Evolutionary conservation across 805 yeast genomes (phyloP).

Genomic region (Metschnikowia anglica): DNA sequence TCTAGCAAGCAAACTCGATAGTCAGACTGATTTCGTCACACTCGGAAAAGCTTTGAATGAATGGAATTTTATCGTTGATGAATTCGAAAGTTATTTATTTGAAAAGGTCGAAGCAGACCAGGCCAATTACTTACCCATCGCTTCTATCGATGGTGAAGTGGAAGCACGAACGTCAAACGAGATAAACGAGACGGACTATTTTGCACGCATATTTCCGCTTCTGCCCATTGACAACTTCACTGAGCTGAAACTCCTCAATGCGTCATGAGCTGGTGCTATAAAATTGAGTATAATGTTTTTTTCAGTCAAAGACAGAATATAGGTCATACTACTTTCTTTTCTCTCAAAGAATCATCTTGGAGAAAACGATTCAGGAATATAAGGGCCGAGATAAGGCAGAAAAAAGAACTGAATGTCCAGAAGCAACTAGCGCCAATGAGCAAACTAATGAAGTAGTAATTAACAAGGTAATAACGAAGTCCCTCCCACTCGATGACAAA

Average conservation of each 20-base stretch:
- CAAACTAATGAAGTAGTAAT: slow-evolving; percentile 34
- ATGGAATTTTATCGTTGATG: slow-evolving; percentile 47
- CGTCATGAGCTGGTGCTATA: slow-evolving; percentile 5
- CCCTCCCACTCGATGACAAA: slow-evolving; percentile 40
- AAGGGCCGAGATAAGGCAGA: slow-evolving; percentile 30
- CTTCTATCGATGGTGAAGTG: slow-evolving; percentile 1
- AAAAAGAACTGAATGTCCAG: slow-evolving; percentile 35
- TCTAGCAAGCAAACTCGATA: not conserved
- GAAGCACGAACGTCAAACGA: slow-evolving; percentile 7
- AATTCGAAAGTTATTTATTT: slow-evolving; percentile 43
- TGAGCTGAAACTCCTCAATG: slow-evolving; percentile 22
- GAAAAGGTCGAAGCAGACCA: slow-evolving; percentile 25
- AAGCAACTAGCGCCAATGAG: slow-evolving; percentile 37
- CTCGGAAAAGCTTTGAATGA: slow-evolving; percentile 54
- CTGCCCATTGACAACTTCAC: slow-evolving; percentile 34
- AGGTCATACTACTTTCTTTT: not conserved
- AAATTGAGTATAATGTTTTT: not conserved
- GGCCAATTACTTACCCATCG: slow-evolving; percentile 13
- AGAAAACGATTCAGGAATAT: slow-evolving; percentile 21
- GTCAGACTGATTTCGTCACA: slow-evolving; percentile 7
- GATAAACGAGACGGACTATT: slow-evolving; percentile 35
- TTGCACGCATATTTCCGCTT: slow-evolving; percentile 39
- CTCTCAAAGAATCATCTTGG: slow-evolving; percentile 2
- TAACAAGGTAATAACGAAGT: slow-evolving; percentile 39
- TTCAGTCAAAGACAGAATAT: not conserved